A percentile compares a stretch with the other conserved stretches of the same genome.
phyloP scores from a whole-genome alignment of 192 early-diverging fungal species.

The Pilaira anomala region DNA sequence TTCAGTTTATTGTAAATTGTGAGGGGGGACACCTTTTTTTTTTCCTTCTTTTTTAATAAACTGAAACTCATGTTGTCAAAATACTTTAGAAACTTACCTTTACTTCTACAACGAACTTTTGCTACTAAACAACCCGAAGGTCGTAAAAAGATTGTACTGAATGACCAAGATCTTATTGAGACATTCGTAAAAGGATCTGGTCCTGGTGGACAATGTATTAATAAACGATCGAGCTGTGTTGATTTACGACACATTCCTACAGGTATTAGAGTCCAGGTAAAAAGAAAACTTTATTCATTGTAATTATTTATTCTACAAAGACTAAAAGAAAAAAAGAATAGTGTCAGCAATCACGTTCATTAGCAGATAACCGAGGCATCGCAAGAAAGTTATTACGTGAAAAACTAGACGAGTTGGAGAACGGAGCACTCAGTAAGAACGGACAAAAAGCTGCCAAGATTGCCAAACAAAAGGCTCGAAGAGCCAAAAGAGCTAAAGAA shows the following conservation, averaged over 20 bases:
- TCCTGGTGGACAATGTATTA: conserved; percentile 78
- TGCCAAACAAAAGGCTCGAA: conserved; percentile 53
- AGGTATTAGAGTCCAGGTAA: conserved; percentile 56
- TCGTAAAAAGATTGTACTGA: conserved; percentile 50
- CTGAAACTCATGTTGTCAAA: not conserved
- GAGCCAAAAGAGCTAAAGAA: conserved; percentile 51
- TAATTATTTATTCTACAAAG: not conserved
- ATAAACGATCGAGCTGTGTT: conserved; percentile 74
- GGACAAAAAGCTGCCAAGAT: conserved; percentile 61
- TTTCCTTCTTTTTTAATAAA: not conserved
- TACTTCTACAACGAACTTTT: not conserved
- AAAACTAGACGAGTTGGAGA: conserved; percentile 67
- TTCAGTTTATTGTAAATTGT: not conserved
- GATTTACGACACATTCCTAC: conserved; percentile 73
- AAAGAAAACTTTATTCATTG: no score
- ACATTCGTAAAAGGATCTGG: conserved; percentile 75
- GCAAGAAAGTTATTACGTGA: conserved; percentile 59
- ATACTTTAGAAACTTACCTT: not conserved
- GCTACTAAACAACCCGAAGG: conserved; percentile 8
- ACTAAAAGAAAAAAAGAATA: conserved; percentile 17
- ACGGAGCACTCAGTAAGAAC: conserved; percentile 60
- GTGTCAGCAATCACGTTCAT: conserved; percentile 73
- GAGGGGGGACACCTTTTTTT: not conserved
- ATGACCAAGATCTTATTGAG: conserved; percentile 69
- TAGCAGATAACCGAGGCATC: conserved; percentile 70